Evolutionary conservation across 2,329 filamentous ascomycete genomes (phyloP), one percentile per base, ranked within the genome.

Genomic region (Xylaria sp.): DNA sequence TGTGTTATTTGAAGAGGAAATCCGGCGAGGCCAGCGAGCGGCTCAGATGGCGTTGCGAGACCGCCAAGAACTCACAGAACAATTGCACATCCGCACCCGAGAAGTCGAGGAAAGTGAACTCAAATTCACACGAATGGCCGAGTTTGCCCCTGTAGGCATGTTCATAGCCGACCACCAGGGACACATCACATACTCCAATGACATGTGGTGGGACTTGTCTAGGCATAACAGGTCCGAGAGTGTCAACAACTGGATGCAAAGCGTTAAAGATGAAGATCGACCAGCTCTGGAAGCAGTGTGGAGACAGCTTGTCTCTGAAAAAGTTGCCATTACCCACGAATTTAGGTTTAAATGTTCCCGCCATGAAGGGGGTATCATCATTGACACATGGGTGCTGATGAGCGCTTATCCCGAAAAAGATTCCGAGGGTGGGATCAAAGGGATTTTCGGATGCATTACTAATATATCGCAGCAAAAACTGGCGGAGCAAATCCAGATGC

Each of bases 381-480:
- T 88, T 59, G 91, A 93, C 71, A 93, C 91, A 0, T 94, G 92
- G 92, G 91, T 92, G 0, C 80, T 94, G 37, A 91, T 94, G 84
- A 92, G 88, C 65, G 92, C 91, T 0, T 94, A 91, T 73, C 92
- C 92, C 0, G 92, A 94, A 74, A 91, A 87, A 75, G 86, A 91
- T 69, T 81, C 84, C 1, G 82, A 88, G 34, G 91, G 91, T 3
- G 82, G 83, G 34, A 84, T 94, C 61, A 93, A 93, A 81, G 89
- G 90, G 70, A 90, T 94, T 2, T 94, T 94, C 74, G 92, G 92
- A 62, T 92, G 90, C 76, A 91, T 97, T 61, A 95, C 93, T 0
- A 93, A 97, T 76, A 97, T 97, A 72, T 94, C 91, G 20, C 88
- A 92, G 63, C 92, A 96, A 78, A 97, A 97, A 78, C 91, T 91